Base-by-base conservation (phyloP, 31 red algal genomes). In the Pterothamnion heteromorphum region DNA sequence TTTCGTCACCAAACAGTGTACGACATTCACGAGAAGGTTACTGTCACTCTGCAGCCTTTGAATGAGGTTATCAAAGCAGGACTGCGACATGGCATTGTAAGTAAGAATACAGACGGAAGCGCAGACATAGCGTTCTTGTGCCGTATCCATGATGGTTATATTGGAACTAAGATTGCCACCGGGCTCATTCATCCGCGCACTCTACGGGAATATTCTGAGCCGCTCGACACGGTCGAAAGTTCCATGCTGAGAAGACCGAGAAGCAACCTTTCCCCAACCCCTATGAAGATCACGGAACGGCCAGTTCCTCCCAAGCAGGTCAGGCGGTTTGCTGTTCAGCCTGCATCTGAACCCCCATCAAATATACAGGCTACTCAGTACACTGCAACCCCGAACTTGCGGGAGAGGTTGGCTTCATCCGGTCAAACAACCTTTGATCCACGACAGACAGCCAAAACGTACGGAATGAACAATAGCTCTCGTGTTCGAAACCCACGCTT, bases 1-100 rank as follows among this genome's bases (percentile, higher is more conserved):
- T 99, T 99, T 78, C 92, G 94, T 44, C 93, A 97, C 80, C 98
- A 99, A 84, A 92, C 95, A 0, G 98, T 99, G 14, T 99, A 76
- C 44, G 98, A 99, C 80, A 90, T 94, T 31, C 35, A 80, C 2
- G 5, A 43, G 20, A 22, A 36, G 24, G 80, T 88, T 37, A 78
- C 81, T 3, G 78, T 92, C 0, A 91, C 89, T 36, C 93, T 98
- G 35, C 92, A 83, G 3, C 39, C 89, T 18, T 38, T 98, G 2
- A 81, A 93, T 72, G 81, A 27, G 32, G 31, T 82, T 0, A 89
- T 51, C 26, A 86, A 23, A 34, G 87, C 91, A 3, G 80, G 41
- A 24, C 21, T 95, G 9, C 94, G 92, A 26, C 32, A 74, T 72
- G 91, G 92, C 21, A 84, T 95, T 38, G 58, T 95, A 3, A 14